Conservation (phyloP, 2,329 filamentous ascomycete species). For the Pseudopithomyces chartarum region DNA sequence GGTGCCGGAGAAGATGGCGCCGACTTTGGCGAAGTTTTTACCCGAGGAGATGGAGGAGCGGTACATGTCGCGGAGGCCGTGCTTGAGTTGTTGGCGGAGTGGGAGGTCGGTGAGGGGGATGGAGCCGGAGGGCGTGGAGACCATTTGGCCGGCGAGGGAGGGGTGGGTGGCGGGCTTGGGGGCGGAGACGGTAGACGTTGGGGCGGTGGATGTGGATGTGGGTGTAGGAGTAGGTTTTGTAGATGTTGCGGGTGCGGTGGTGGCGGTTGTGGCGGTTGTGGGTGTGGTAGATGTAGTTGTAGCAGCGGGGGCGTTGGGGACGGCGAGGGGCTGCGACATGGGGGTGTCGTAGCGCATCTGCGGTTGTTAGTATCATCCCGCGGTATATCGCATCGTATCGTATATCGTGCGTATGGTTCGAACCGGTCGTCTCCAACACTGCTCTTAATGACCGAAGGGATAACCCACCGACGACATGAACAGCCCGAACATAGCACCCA, state of each 20-base stretch:
- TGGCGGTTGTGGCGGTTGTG: conserved; percentile 46
- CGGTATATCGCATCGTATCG: not conserved
- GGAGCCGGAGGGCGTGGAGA: conserved; percentile 57
- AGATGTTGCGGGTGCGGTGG: conserved; percentile 32
- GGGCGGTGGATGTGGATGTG: conserved; percentile 51
- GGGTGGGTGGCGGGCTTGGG: conserved; percentile 54
- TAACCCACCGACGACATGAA: conserved; percentile 94
- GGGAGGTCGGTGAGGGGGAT: conserved; percentile 68
- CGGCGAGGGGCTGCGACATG: conserved; percentile 58
- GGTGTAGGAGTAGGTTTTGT: conserved; percentile 12
- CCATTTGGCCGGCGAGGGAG: conserved; percentile 33
- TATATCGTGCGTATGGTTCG: not conserved
- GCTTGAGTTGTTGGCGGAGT: conserved; percentile 78
- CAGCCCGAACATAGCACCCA: conserved; percentile 91
- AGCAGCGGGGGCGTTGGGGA: conserved; percentile 9
- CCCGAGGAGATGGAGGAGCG: conserved; percentile 78
- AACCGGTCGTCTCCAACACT: not conserved
- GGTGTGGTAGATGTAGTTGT: conserved; percentile 21
- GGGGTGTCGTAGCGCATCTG: conserved; percentile 99
- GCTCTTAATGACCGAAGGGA: not conserved
- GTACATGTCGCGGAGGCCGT: conserved; percentile 96
- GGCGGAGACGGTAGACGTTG: conserved; percentile 78
- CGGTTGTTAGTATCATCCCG: not conserved
- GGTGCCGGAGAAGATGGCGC: conserved; percentile 86
- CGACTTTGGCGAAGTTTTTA: conserved; percentile 93